Evolutionary conservation across 768 basidiomycete species (phyloP).

Genomic region (Scleroderma bovista): DNA sequence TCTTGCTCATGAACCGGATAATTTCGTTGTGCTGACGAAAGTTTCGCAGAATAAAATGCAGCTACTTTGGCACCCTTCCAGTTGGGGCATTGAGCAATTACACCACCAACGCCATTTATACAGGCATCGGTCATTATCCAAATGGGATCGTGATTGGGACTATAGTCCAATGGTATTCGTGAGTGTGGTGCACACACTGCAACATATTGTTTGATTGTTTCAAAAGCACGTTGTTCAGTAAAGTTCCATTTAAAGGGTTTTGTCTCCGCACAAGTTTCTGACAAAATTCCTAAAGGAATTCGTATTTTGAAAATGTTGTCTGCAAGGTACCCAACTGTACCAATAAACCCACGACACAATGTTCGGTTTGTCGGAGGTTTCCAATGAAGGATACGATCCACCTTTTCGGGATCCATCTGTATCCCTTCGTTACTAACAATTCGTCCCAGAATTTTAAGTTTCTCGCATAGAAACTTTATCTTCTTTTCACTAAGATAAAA

Average conservation of each 20-base stretch:
- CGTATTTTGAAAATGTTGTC: constrained; percentile 30
- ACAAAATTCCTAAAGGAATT: constrained; percentile 33
- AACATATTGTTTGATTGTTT: constrained; percentile 10
- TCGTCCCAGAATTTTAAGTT: constrained; percentile 31
- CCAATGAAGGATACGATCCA: constrained; percentile 34
- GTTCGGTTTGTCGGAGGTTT: constrained; percentile 30
- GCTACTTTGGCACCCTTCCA: constrained; percentile 22
- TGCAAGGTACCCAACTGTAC: constrained; percentile 27
- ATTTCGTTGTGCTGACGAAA: constrained; percentile 25
- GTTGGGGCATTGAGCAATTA: constrained; percentile 20
- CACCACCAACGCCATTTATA: constrained; percentile 24
- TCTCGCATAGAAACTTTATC: constrained; percentile 28
- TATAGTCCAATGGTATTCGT: constrained; percentile 20
- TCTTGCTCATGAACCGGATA: constrained; percentile 38
- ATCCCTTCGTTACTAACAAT: constrained; percentile 35
- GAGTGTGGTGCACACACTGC: constrained; percentile 3
- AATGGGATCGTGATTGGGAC: too few relatives aligned
- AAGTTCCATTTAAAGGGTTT: constrained; percentile 18
- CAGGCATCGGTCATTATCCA: constrained; percentile 31
- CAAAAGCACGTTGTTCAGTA: constrained; percentile 30
- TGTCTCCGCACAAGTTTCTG: constrained; percentile 6
- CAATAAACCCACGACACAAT: constrained; percentile 31
- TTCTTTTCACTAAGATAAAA: constrained; percentile 35
- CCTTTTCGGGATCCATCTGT: constrained; percentile 38
- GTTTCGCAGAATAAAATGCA: constrained; percentile 29